Percentiles rank a stretch among this genome's conserved stretches.
phyloP scores from a whole-genome alignment of 495 filamentous ascomycete genomes.

The Daldinia grandis region DNA sequence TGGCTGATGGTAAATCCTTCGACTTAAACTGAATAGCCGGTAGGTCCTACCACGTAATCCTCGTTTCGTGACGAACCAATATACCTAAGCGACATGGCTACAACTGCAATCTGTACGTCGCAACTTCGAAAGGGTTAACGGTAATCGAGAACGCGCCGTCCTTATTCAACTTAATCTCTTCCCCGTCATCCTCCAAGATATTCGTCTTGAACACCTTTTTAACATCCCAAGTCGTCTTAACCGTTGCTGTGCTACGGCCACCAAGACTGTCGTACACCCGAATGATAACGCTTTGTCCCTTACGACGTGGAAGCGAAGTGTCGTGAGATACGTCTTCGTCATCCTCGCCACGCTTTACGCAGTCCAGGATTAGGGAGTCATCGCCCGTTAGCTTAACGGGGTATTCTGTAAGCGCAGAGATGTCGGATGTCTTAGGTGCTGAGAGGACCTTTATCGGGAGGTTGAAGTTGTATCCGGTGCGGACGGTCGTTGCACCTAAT shows the following conservation, averaged over 20 bases:
- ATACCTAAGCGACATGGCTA: conserved; percentile 31
- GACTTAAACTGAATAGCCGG: no score
- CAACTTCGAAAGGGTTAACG: conserved; percentile 88
- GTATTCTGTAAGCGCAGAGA: conserved; percentile 49
- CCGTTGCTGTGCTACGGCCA: conserved; percentile 72
- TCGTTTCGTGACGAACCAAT: not conserved
- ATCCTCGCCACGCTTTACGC: conserved; percentile 92
- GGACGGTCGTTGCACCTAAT: conserved; percentile 75
- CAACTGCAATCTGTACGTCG: conserved; percentile 81
- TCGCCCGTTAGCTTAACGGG: conserved; percentile 66
- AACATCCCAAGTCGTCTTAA: conserved; percentile 72
- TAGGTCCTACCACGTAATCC: not conserved
- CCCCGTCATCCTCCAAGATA: conserved; percentile 74
- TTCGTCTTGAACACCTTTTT: conserved; percentile 84
- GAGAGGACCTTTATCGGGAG: conserved; percentile 70
- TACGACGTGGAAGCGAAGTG: conserved; percentile 72
- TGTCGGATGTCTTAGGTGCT: conserved; percentile 38
- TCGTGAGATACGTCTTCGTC: conserved; percentile 81
- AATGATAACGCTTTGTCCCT: conserved; percentile 80
- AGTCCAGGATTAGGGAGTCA: conserved; percentile 76
- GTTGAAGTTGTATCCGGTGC: conserved; percentile 90
- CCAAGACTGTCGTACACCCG: conserved; percentile 93
- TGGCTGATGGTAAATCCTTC: no score
- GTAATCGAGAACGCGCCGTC: conserved; percentile 68
- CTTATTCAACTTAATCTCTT: conserved; percentile 61